phyloP scores from a whole-genome alignment of 176 grass and related monocot genomes.

The Avena eriantha region DNA sequence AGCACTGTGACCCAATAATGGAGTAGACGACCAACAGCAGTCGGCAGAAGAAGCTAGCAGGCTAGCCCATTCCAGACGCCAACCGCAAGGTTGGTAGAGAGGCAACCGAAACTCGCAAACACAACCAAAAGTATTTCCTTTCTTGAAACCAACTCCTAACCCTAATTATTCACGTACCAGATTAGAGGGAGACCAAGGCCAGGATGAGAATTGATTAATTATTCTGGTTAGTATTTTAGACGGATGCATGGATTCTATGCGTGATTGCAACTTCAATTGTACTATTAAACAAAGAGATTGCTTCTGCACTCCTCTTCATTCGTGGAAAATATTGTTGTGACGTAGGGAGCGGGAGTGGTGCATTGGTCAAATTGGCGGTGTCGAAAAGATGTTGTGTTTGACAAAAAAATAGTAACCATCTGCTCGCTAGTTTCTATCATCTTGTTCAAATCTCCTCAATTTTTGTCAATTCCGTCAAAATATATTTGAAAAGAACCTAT shows the following conservation, averaged over 20 bases:
- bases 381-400: background rate
- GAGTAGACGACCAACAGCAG: slow-evolving; percentile 46
- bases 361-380: background rate
- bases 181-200: slow-evolving; percentile 30
- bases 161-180: slow-evolving; percentile 60
- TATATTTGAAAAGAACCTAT: background rate
- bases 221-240: background rate
- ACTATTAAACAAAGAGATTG: background rate
- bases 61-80: slow-evolving; percentile 45
- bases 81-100: slow-evolving; percentile 70
- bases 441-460: background rate
- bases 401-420: background rate
- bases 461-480: background rate
- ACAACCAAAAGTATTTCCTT: slow-evolving; percentile 51
- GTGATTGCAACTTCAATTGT: slow-evolving; percentile 11
- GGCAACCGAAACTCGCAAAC: slow-evolving; percentile 46
- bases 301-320: background rate
- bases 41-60: slow-evolving; percentile 21
- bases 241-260: background rate
- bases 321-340: background rate
- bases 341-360: background rate
- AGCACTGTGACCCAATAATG: slow-evolving; percentile 49
- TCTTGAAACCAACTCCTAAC: slow-evolving; percentile 59
- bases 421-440: background rate
- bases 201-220: background rate